Conservation (phyloP, 2,329 filamentous ascomycete species). For the Penicillium sp. region DNA sequence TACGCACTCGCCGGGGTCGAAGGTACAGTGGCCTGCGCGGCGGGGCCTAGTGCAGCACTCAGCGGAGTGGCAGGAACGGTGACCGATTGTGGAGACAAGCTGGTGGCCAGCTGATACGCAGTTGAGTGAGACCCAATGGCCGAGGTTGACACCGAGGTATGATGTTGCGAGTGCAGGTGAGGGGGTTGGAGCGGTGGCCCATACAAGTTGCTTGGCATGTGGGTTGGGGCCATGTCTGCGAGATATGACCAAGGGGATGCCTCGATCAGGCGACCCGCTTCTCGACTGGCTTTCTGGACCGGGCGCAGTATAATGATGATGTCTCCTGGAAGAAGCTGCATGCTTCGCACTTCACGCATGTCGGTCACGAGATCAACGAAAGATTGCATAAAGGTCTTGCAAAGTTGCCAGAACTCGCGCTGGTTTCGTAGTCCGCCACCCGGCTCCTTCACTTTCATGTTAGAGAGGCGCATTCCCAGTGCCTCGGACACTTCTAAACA, state of each 20-base stretch:
- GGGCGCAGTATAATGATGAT: constrained; percentile 77
- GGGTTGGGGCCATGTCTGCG: constrained; percentile 47
- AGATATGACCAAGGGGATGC: constrained; percentile 68
- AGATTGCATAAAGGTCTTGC: constrained; percentile 63
- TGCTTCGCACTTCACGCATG: constrained; percentile 53
- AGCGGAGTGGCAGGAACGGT: constrained; percentile 83
- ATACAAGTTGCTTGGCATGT: constrained; percentile 41
- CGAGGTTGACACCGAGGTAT: constrained; percentile 38
- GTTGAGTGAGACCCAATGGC: constrained; percentile 29
- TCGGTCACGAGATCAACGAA: constrained; percentile 56
- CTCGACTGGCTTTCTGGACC: constrained; percentile 81
- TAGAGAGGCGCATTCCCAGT: constrained; percentile 73
- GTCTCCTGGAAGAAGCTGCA: constrained; percentile 64
- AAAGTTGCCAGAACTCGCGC: constrained; percentile 70
- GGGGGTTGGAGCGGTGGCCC: constrained; percentile 45
- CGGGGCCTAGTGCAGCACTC: constrained; percentile 85
- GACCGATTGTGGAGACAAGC: constrained; percentile 56
- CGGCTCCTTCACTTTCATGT: constrained; percentile 85
- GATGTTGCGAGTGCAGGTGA: constrained; percentile 41
- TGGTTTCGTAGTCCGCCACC: constrained; percentile 67
- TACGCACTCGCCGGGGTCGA: constrained; percentile 60
- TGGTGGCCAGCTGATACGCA: constrained; percentile 35
- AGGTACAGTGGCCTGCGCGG: constrained; percentile 86
- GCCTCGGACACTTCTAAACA: constrained; percentile 76
- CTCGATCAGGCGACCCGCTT: constrained; percentile 75